phyloP scores from a whole-genome alignment of 768 basidiomycete species.

The Tulasnella sp. region DNA sequence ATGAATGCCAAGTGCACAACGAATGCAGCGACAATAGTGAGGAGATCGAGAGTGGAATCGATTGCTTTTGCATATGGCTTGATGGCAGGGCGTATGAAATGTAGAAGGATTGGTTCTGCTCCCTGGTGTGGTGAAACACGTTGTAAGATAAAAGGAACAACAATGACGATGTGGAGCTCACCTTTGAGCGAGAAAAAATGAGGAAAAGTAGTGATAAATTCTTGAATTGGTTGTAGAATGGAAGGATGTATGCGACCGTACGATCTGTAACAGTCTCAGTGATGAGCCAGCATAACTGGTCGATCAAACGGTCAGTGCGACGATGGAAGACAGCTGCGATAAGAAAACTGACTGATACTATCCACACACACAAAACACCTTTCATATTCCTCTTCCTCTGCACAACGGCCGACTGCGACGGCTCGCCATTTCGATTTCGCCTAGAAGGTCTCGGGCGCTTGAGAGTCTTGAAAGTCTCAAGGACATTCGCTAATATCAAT shows the following conservation, averaged over 20 bases:
- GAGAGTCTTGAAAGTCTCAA: constrained; percentile 73
- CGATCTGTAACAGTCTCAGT: constrained; percentile 58
- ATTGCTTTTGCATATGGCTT: constrained; percentile 59
- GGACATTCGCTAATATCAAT: constrained; percentile 67
- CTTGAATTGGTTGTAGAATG: constrained; percentile 78
- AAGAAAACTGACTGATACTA: constrained; percentile 51
- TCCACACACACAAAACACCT: constrained; percentile 71
- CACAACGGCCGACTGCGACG: constrained; percentile 46
- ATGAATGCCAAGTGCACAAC: not conserved
- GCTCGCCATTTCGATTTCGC: constrained; percentile 37
- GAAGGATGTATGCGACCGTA: constrained; percentile 55
- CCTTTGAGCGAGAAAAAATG: constrained; percentile 9
- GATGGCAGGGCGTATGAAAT: constrained; percentile 63
- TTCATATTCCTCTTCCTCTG: constrained; percentile 79
- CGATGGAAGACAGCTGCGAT: constrained; percentile 4
- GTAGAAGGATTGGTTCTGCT: constrained; percentile 72
- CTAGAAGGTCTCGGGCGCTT: constrained; percentile 45
- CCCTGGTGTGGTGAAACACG: constrained; percentile 35
- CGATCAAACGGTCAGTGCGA: constrained; percentile 8
- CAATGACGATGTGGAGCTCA: not conserved
- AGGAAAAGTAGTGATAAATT: constrained; percentile 42
- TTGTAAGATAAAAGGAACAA: not conserved
- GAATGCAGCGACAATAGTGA: constrained; percentile 10
- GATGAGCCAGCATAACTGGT: constrained; percentile 49
- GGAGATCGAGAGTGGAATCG: constrained; percentile 49